phyloP scores from a whole-genome alignment of 2,329 filamentous ascomycete genomes.

The Sporothrix brunneoviolacea region DNA sequence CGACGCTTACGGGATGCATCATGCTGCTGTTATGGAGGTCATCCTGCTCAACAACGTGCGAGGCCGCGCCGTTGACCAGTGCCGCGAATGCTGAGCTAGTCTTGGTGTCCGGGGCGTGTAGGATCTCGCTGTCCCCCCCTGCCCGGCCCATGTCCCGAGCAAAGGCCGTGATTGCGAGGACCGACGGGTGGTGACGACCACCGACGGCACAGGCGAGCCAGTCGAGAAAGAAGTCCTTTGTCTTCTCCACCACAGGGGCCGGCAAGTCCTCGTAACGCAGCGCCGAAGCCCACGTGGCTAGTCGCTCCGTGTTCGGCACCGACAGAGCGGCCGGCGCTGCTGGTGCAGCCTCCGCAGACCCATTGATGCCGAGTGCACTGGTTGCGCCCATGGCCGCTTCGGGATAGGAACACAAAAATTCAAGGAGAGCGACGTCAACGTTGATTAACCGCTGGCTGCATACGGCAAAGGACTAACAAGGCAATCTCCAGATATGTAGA shows the following conservation, averaged over 20 bases:
- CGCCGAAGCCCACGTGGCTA: neutral
- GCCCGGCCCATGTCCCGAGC: neutral
- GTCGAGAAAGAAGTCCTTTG: slow-evolving; percentile 6
- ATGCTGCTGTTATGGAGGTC: slow-evolving; percentile 8
- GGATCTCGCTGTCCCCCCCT: neutral
- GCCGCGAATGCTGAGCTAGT: neutral
- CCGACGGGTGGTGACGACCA: slow-evolving; percentile 2
- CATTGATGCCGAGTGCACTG: neutral
- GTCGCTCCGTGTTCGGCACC: neutral
- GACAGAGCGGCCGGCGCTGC: neutral
- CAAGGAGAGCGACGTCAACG: no score
- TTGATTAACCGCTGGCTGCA: no score
- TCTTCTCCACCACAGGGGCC: neutral
- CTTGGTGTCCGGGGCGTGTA: neutral
- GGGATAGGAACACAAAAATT: no score
- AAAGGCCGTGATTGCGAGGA: neutral
- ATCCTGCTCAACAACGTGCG: slow-evolving; percentile 6
- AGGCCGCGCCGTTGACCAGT: neutral
- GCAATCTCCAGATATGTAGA: no score
- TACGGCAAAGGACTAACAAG: no score
- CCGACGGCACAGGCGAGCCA: neutral
- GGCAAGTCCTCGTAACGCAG: slow-evolving; percentile 2
- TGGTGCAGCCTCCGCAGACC: no score
- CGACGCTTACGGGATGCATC: neutral
- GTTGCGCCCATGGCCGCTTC: neutral